Evolutionary conservation across 768 basidiomycete genomes (phyloP).

Genomic region (Sutorius australiensis): DNA sequence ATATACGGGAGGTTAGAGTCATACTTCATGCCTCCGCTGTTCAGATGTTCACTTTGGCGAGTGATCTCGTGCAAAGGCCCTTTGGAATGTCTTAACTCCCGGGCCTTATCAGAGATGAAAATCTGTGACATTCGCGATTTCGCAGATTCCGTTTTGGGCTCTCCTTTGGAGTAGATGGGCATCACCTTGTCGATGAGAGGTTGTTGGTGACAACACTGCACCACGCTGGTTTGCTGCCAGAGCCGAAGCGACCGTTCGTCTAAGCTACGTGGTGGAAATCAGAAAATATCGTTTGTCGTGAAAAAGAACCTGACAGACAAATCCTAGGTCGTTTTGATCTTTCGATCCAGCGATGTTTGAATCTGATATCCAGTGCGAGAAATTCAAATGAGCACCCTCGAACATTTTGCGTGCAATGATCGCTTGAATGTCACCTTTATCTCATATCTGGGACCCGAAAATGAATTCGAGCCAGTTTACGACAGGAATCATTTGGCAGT

Average conservation of each 20-base stretch:
- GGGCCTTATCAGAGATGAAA: slow-evolving; percentile 14
- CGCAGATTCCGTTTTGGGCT: not conserved
- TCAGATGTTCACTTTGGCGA: not conserved
- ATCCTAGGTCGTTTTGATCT: not conserved
- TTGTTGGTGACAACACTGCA: slow-evolving; percentile 13
- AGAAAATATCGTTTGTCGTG: not conserved
- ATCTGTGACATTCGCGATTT: slow-evolving; percentile 16
- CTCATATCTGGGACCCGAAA: not conserved
- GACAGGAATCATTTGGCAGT: not conserved
- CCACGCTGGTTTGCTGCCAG: slow-evolving; percentile 4
- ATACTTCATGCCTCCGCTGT: not conserved
- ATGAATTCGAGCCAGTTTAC: not conserved
- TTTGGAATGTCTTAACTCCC: too few relatives aligned
- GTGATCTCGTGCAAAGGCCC: not conserved
- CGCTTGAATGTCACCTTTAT: too few relatives aligned
- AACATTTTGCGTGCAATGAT: not conserved
- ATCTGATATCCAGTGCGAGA: not conserved
- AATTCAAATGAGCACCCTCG: not conserved
- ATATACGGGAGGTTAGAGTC: slow-evolving; percentile 1
- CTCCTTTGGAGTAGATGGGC: slow-evolving; percentile 13
- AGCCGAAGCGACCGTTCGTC: slow-evolving; percentile 9
- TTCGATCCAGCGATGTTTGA: not conserved
- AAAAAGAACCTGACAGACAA: not conserved
- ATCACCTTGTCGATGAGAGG: slow-evolving; percentile 16
- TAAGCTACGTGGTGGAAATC: not conserved